A percentile compares a stretch with the other conserved stretches of the same genome.
These are phyloP conservation scores for Daldinia vernicosa DNA, from an alignment of 495 filamentous ascomycete species.

Conservation along the genomic window DNA sequence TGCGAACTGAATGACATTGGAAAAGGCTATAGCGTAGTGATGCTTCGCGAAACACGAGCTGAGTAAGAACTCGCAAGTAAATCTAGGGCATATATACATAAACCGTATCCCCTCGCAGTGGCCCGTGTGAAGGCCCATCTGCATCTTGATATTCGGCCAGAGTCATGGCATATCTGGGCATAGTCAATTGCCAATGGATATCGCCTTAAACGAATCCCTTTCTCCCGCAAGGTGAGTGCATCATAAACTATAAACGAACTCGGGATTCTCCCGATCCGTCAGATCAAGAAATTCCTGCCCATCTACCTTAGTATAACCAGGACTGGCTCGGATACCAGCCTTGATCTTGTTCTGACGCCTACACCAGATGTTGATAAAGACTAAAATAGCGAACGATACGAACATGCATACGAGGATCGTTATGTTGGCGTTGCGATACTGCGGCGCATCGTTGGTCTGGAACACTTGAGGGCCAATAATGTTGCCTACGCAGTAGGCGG, in stretches of 20 bases:
- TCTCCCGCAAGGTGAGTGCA: background rate
- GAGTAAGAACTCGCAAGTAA: slow-evolving; percentile 3
- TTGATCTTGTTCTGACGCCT: slow-evolving; percentile 68
- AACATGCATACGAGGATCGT: slow-evolving; percentile 72
- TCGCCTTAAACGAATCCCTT: background rate
- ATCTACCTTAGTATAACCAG: slow-evolving; percentile 70
- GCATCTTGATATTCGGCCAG: background rate
- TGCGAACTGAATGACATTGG: background rate
- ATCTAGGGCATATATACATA: too few relatives aligned
- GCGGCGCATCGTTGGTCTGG: slow-evolving; percentile 56
- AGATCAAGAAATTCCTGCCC: slow-evolving; percentile 73
- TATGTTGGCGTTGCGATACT: slow-evolving; percentile 74
- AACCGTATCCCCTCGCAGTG: too few relatives aligned
- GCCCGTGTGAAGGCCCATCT: too few relatives aligned
- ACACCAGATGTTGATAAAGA: slow-evolving; percentile 72
- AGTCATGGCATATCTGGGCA: background rate
- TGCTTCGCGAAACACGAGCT: background rate
- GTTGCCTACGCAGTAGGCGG: slow-evolving; percentile 70
- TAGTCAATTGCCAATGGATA: background rate
- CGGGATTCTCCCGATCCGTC: slow-evolving; percentile 74
- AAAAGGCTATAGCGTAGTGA: slow-evolving; percentile 20
- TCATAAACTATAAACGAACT: slow-evolving; percentile 72
- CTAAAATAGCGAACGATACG: slow-evolving; percentile 63
- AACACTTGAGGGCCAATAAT: slow-evolving; percentile 55
- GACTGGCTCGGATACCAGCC: slow-evolving; percentile 58